A percentile compares a stretch with the other conserved stretches of the same genome.
Conservation (phyloP, 2,329 filamentous ascomycete species). For the Diaporthe citri region DNA sequence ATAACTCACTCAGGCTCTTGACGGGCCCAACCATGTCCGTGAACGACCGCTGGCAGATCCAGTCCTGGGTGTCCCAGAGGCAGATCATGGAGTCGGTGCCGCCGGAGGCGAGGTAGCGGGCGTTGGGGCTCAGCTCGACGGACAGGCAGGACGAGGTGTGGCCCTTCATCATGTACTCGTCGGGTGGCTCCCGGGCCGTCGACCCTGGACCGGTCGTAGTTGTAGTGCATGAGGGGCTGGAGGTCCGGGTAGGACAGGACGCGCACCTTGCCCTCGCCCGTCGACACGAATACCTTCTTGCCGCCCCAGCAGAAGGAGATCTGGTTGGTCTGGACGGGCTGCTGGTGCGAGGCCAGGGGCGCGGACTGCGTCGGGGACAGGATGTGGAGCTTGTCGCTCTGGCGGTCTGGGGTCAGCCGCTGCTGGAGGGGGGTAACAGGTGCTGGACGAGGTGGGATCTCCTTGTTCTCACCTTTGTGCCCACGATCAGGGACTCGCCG, state of each 20-base stretch:
- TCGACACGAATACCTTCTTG: conserved; percentile 77
- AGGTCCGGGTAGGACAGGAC: conserved; percentile 77
- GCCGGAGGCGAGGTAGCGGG: conserved; percentile 79
- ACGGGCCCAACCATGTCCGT: conserved; percentile 78
- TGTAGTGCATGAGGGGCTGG: conserved; percentile 65
- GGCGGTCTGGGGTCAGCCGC: conserved; percentile 18
- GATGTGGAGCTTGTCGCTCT: conserved; percentile 73
- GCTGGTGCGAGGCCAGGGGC: conserved; percentile 70
- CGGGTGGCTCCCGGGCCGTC: conserved; percentile 46
- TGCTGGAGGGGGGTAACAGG: neutral
- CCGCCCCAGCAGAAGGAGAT: conserved; percentile 81
- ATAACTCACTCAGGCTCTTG: conserved; percentile 72
- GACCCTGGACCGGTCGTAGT: conserved; percentile 53
- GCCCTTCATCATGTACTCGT: conserved; percentile 74
- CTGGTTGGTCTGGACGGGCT: conserved; percentile 77
- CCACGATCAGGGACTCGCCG: conserved; percentile 77
- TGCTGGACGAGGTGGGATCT: neutral
- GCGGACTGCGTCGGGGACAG: conserved; percentile 71
- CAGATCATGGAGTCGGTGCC: conserved; percentile 81
- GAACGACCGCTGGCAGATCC: conserved; percentile 80
- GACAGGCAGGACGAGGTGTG: conserved; percentile 81
- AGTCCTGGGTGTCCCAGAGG: conserved; percentile 83
- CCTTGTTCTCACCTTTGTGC: conserved; percentile 71
- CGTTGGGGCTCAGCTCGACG: conserved; percentile 77
- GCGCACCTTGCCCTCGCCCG: conserved; percentile 77